Conservation (phyloP, 2,329 filamentous ascomycete genomes). For the Tolypocladium sp. region DNA sequence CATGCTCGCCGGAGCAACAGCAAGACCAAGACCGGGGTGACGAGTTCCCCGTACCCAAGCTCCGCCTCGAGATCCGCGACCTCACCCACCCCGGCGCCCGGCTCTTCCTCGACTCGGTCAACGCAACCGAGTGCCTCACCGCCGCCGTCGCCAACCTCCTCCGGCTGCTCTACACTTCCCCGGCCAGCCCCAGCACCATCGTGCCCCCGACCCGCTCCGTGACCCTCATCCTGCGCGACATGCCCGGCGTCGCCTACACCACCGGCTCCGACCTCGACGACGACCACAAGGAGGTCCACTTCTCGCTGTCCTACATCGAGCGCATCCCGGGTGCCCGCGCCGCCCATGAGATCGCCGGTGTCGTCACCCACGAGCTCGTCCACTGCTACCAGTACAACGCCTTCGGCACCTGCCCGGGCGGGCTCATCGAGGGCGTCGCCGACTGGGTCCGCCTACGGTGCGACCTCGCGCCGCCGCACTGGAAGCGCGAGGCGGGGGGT, state of each 20-base stretch:
- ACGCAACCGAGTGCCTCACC: slow-evolving; percentile 53
- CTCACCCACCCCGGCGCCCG: slow-evolving; percentile 49
- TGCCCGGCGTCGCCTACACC: slow-evolving; percentile 85
- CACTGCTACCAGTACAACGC: slow-evolving; percentile 87
- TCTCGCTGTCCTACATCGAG: slow-evolving; percentile 68
- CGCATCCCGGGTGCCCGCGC: slow-evolving; percentile 33
- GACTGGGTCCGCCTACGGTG: slow-evolving; percentile 82
- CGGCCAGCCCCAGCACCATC: slow-evolving; percentile 28
- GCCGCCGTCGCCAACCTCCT: slow-evolving; percentile 60
- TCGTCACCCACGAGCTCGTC: slow-evolving; percentile 85
- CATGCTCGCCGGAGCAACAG: background rate
- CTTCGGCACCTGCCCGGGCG: slow-evolving; percentile 53
- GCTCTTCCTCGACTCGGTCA: slow-evolving; percentile 58
- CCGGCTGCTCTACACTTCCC: slow-evolving; percentile 57
- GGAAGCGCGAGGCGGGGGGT: slow-evolving; percentile 51
- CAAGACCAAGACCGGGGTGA: background rate
- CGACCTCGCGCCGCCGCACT: slow-evolving; percentile 70
- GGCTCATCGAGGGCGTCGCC: slow-evolving; percentile 82
- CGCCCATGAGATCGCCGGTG: slow-evolving; percentile 63
- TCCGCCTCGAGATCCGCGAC: slow-evolving; percentile 52
- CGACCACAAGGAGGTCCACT: slow-evolving; percentile 89
- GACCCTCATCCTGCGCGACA: slow-evolving; percentile 69
- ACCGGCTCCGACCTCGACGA: slow-evolving; percentile 67
- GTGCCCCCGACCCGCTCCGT: slow-evolving; percentile 68
- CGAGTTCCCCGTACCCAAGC: slow-evolving; percentile 38